Conservation (phyloP, 495 filamentous ascomycete genomes). For the Aspergillus cristatus region DNA sequence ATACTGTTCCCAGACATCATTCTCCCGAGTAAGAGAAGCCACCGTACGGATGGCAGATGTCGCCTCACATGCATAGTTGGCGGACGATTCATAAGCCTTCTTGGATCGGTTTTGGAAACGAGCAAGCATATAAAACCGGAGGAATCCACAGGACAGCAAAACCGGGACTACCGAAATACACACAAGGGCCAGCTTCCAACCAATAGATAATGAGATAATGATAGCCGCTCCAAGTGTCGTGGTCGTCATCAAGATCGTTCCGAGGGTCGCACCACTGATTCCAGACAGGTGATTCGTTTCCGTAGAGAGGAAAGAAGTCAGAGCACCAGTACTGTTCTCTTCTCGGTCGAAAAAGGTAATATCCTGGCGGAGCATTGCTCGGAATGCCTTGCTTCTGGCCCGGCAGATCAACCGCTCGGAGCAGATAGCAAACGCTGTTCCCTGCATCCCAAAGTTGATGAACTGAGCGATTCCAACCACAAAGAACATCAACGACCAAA, state of each 20-base stretch:
- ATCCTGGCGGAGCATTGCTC: slow-evolving; percentile 85
- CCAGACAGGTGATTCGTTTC: slow-evolving; percentile 79
- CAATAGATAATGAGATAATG: slow-evolving; percentile 56
- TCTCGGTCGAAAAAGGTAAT: slow-evolving; percentile 82
- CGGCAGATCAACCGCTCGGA: slow-evolving; percentile 77
- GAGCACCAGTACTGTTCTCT: slow-evolving; percentile 72
- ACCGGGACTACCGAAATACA: slow-evolving; percentile 71
- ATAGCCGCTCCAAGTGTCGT: slow-evolving; percentile 67
- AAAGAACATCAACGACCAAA: slow-evolving; percentile 92
- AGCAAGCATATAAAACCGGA: slow-evolving; percentile 75
- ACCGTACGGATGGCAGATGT: slow-evolving; percentile 88
- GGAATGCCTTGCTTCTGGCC: slow-evolving; percentile 70
- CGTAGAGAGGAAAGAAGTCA: slow-evolving; percentile 78
- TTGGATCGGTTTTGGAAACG: slow-evolving; percentile 64
- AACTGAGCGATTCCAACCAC: slow-evolving; percentile 80
- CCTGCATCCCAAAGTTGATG: slow-evolving; percentile 57
- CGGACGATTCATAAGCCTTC: slow-evolving; percentile 61
- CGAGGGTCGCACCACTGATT: slow-evolving; percentile 71
- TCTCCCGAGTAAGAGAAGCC: slow-evolving; percentile 77
- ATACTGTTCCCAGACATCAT: slow-evolving; percentile 69
- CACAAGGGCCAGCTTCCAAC: slow-evolving; percentile 88
- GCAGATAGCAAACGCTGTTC: slow-evolving; percentile 70
- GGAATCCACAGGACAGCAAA: slow-evolving; percentile 70
- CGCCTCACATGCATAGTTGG: slow-evolving; percentile 82
- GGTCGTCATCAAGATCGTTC: slow-evolving; percentile 64